These are phyloP conservation scores for Hemisphaericaspora nanyangensis DNA, from an alignment of 805 yeast genomes.

Conservation along the genomic window DNA sequence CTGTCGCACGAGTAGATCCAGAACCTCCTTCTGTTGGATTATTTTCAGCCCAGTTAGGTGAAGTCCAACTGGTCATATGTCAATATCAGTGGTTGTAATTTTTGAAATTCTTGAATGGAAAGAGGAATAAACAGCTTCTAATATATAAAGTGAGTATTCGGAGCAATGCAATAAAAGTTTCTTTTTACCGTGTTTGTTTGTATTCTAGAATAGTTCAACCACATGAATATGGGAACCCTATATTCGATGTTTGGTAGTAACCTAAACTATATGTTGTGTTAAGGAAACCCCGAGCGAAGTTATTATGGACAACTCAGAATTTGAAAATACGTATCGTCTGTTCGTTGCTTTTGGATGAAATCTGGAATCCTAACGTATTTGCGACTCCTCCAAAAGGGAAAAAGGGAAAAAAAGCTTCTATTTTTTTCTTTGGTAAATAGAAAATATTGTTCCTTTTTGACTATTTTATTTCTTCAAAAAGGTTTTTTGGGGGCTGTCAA, in stretches of 20 bases:
- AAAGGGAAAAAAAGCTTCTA: not conserved
- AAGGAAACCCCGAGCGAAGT: not conserved
- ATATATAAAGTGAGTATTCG: not conserved
- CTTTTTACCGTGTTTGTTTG: not conserved
- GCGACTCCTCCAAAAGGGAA: no score
- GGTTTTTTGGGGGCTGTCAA: conserved; percentile 2
- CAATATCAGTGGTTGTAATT: not conserved
- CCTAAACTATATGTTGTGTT: not conserved
- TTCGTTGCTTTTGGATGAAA: not conserved
- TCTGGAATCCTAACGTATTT: not conserved
- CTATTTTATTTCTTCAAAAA: conserved; percentile 1
- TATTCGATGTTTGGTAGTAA: no score
- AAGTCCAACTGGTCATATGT: not conserved
- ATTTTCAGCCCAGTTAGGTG: not conserved
- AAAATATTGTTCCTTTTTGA: not conserved
- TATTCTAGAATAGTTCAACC: not conserved
- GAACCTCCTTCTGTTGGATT: not conserved
- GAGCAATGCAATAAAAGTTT: not conserved
- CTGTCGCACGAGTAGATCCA: not conserved
- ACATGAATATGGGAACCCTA: no score
- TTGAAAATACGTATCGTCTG: not conserved
- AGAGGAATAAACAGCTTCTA: not conserved
- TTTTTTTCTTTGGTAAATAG: no score
- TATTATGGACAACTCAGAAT: not conserved
- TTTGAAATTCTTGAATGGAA: not conserved